Evolutionary conservation across 805 yeast genomes (phyloP).

Genomic region (Blastobotrys peoriensis): DNA sequence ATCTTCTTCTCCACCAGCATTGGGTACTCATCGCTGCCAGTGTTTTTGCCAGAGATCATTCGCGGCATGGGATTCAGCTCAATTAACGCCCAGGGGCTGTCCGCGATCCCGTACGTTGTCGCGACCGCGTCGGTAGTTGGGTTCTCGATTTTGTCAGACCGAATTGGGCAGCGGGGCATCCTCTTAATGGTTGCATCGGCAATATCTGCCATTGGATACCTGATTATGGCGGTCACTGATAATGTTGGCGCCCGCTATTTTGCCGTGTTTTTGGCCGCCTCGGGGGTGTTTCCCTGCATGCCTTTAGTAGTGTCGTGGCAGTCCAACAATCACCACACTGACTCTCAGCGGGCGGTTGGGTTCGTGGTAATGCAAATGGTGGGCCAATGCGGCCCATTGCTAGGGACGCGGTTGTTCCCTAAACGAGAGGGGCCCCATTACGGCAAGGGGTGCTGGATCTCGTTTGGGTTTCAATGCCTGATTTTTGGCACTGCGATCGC

Average conservation of each 20-base stretch:
- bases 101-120: conserved; percentile 39
- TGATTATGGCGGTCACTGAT: conserved; percentile 21
- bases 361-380: conserved; percentile 23
- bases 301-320: conserved; percentile 22
- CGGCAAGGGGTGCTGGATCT: conserved; percentile 18
- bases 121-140: conserved; percentile 35
- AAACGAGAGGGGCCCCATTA: conserved; percentile 15
- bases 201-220: conserved; percentile 5
- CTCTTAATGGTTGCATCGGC: conserved; percentile 4
- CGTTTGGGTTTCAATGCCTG: conserved; percentile 16
- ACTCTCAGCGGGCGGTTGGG: conserved; percentile 22
- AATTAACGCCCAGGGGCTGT: conserved; percentile 36
- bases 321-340: conserved; percentile 22
- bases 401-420: conserved; percentile 25
- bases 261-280: conserved; percentile 23
- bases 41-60: conserved; percentile 40
- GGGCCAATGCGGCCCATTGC: conserved; percentile 26
- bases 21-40: conserved; percentile 34
- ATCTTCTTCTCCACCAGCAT: conserved; percentile 15
- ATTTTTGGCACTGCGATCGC: conserved; percentile 12
- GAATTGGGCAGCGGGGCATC: conserved; percentile 18
- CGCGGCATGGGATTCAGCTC: conserved; percentile 35
- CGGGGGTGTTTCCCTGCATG: conserved; percentile 21
- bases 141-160: conserved; percentile 42
- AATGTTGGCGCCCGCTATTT: conserved; percentile 22